Evolutionary conservation across 1,139 yeast genomes (phyloP).

Genomic region (Pichia sp.): DNA sequence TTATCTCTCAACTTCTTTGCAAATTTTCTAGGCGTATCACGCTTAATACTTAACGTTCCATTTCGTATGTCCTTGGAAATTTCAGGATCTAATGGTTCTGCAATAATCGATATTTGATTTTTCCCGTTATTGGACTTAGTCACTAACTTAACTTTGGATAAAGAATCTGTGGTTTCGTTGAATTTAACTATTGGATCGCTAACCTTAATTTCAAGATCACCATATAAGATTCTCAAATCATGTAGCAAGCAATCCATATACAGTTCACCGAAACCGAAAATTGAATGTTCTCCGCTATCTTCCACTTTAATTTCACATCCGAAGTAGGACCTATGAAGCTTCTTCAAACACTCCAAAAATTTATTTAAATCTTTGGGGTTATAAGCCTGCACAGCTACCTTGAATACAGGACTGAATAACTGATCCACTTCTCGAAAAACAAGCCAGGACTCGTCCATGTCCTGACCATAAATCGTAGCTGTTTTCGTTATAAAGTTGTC

Average conservation of each 20-base stretch:
- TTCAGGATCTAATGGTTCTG: conserved; percentile 66
- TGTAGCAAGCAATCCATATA: conserved; percentile 80
- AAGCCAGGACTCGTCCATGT: conserved; percentile 23
- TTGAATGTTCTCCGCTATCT: conserved; percentile 82
- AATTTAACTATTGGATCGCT: conserved; percentile 83
- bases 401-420: conserved; percentile 58
- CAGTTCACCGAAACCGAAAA: conserved; percentile 82
- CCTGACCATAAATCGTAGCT: conserved; percentile 47
- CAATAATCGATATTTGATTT: conserved; percentile 62
- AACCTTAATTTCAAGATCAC: conserved; percentile 69
- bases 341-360: conserved; percentile 63
- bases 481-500: conserved; percentile 52
- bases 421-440: conserved; percentile 43
- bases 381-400: conserved; percentile 79
- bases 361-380: conserved; percentile 76
- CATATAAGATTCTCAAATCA: conserved; percentile 61
- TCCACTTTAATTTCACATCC: conserved; percentile 68
- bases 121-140: conserved; percentile 53
- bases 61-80: conserved; percentile 55
- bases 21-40: conserved; percentile 32
- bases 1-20: conserved; percentile 53
- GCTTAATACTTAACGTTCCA: conserved; percentile 35
- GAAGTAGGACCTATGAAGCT: conserved; percentile 58
- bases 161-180: conserved; percentile 68
- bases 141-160: conserved; percentile 63